Conservation (phyloP, 2,329 filamentous ascomycete species). For the Cercospora sojina region DNA sequence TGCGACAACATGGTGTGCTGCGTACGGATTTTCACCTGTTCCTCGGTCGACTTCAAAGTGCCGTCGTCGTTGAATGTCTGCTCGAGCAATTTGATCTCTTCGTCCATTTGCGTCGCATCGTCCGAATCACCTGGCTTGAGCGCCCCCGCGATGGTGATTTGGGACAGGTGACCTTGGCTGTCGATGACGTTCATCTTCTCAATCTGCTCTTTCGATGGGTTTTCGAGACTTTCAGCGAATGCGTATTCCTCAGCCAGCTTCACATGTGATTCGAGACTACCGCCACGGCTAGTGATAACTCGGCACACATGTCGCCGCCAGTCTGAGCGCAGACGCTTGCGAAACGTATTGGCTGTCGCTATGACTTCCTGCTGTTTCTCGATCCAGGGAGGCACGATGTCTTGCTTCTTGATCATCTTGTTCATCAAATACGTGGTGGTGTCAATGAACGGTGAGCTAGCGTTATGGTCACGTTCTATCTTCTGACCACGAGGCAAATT, state of each 20-base stretch:
- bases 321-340: conserved; percentile 70
- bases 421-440: conserved; percentile 99
- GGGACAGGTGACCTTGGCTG: conserved; percentile 49
- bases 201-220: conserved; percentile 52
- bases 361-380: conserved; percentile 94
- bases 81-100: conserved; percentile 42
- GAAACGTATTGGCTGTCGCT: conserved; percentile 67
- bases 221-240: conserved; percentile 66
- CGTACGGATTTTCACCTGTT: conserved; percentile 23
- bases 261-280: conserved; percentile 71
- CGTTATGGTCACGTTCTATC: conserved; percentile 76
- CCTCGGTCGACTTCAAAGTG: conserved; percentile 26
- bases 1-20: conserved; percentile 20
- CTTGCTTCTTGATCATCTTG: conserved; percentile 95
- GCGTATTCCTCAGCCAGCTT: conserved; percentile 70
- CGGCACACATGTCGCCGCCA: conserved; percentile 83
- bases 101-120: conserved; percentile 17
- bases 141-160: conserved; percentile 49
- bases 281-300: conserved; percentile 74
- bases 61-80: conserved; percentile 35
- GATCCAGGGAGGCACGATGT: conserved; percentile 96
- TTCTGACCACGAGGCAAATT: conserved; percentile 78
- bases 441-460: conserved; percentile 85
- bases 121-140: conserved; percentile 36
- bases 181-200: conserved; percentile 49